Evolutionary conservation across 805 yeast species (phyloP), one percentile per base, ranked within the genome.

Genomic region (Isabelozyma heimii): DNA sequence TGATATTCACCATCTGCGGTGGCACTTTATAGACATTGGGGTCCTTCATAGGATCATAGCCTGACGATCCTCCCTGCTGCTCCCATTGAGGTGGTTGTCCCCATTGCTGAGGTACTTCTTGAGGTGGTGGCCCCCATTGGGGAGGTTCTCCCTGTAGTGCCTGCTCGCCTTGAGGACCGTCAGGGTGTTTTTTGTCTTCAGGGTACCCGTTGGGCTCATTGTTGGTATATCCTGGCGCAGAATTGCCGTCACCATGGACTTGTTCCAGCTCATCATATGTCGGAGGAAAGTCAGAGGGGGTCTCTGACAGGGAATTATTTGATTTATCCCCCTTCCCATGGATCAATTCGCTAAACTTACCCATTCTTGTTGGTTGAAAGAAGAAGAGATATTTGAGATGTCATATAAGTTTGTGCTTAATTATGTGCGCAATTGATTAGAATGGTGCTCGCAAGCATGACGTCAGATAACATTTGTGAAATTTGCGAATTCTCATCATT

Each of bases 1-100:
- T 56, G 20, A 73, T 73, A 53, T 73, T 67, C n/a, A 70, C 72
- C 47, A 55, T 49, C 55, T 59, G 66, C 8, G 75, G 73, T 5
- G 66, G 53, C 5, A 71, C 66, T 33, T 58, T 57, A 43, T 62
- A 62, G 4, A 62, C 67, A 45, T 63, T 60, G 5, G 67, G 67
- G 37, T 58, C 61, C 8, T 53, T 40, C 54, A 54, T 51, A 5
- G 61, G 63, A 46, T 60, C 59, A 44, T 60, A 58, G n/a, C 16
- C 16, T 37, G 43, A 46, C 41, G 51, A 35, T 28, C 43, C 24
- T 20, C 24, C 24, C 6, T 20, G 24, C 24, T 20, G 24, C 6
- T 20, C 20, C 8, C 46, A 41, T 33, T 42, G 44, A 12, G 43
- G 43, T 26, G 48, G 48, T 35, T 43, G 44, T 9, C 35, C 16